Evolutionary conservation across 148 eudicot genomes (phyloP), one percentile per base, ranked within the genome.

Genomic region (Salicornia ramosissima): DNA sequence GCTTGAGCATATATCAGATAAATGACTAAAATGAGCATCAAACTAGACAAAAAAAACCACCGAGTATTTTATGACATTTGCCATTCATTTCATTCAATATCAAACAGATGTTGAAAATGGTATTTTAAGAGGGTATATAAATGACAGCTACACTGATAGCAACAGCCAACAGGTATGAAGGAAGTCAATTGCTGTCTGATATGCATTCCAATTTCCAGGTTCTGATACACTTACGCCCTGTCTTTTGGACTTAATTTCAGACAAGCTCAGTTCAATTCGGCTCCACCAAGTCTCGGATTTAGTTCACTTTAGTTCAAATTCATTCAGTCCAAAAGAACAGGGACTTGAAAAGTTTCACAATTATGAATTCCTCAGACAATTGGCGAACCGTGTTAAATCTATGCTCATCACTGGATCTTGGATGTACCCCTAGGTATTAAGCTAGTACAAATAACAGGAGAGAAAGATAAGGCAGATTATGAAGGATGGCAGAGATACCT

Each of bases 401-500:
- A 34, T 60, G 43, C 43, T 60, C 7, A 34, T 15, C 14, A 0
- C n/a, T n/a, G n/a, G n/a, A n/a, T n/a, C n/a, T 33, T 60, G 15
- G 43, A 60, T 6, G 14, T 60, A n/a, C 25, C 19, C 34, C 4
- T 8, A n/a, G n/a, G 45, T 60, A 60, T 34, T 28, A 19, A 19
- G 45, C 14, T 18, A 60, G 43, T 19, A 36, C 15, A 18, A 6
- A 53, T 22, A 22, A 1, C 2, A 42, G 7, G 21, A 6, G 12
- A 18, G 21, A 21, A 13, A 25, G 26, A 8, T 14, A 28, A 73
- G 54, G 15, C 50, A 34, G 36, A 51, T 16, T 22, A 4, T 63
- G 39, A 33, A 66, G 45, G 63, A 71, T 19, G n/a, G 34, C 36
- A 30, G 46, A 7, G 21, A 11, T 78, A 90, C 96, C 96, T 88